phyloP scores from a whole-genome alignment of 75 land plant genomes.

The Cunninghamia lanceolata region DNA sequence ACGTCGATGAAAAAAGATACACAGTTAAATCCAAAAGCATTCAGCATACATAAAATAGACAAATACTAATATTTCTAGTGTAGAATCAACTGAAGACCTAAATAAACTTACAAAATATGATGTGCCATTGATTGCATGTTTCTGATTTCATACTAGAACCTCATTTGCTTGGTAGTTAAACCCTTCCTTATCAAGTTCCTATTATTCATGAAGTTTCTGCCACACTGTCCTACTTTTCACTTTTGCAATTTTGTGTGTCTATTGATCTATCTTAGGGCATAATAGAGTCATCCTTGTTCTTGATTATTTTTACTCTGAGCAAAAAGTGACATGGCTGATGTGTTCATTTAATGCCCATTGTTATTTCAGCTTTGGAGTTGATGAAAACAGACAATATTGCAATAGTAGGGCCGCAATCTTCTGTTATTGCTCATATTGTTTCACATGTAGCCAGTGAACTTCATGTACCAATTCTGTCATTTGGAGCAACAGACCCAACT shows the following conservation, averaged over 20 bases:
- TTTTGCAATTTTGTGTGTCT: neutral
- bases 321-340: neutral
- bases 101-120: too few relatives aligned
- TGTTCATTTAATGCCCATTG: neutral
- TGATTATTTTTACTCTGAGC: neutral
- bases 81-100: too few relatives aligned
- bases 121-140: neutral
- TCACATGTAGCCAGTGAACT: constrained; percentile 19
- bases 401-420: constrained; percentile 24
- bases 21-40: too few relatives aligned
- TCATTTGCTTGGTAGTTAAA: neutral
- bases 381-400: constrained; percentile 18
- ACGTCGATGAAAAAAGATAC: too few relatives aligned
- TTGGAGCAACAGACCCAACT: constrained; percentile 30
- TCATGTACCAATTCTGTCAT: constrained; percentile 24
- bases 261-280: neutral
- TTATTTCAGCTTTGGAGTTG: constrained; percentile 22
- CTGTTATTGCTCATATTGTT: constrained; percentile 24
- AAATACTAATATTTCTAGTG: too few relatives aligned
- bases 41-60: too few relatives aligned
- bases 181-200: neutral
- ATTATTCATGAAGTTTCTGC: neutral
- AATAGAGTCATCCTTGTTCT: neutral
- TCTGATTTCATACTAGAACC: neutral
- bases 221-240: neutral